phyloP scores from a whole-genome alignment of 148 eudicot species.

The Rhododendron mucronatum region DNA sequence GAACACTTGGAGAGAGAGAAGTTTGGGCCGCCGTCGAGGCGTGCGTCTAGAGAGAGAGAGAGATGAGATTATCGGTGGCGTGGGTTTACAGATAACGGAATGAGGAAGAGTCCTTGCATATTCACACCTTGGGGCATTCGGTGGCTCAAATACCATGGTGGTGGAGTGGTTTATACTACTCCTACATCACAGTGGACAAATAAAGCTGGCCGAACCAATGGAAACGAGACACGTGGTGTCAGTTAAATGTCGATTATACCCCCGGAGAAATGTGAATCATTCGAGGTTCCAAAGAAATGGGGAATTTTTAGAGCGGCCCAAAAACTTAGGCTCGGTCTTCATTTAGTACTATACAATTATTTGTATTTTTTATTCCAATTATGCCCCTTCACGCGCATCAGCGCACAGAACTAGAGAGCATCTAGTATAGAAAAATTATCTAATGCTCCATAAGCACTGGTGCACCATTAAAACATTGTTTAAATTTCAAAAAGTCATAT shows the following conservation, averaged over 20 bases:
- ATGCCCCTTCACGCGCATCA: no score
- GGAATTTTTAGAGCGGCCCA: no score
- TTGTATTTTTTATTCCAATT: no score
- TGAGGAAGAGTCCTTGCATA: not conserved
- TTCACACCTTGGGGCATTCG: not conserved
- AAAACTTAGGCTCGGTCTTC: no score
- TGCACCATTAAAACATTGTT: no score
- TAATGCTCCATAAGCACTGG: no score
- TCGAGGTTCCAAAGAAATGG: not conserved
- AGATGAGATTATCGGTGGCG: not conserved
- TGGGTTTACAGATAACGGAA: not conserved
- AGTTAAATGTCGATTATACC: not conserved
- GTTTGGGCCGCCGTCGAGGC: no score
- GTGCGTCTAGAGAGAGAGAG: not conserved
- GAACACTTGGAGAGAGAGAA: not conserved
- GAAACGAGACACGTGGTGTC: not conserved
- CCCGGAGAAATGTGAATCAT: no score
- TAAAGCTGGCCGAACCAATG: constrained; percentile 7
- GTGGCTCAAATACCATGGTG: not conserved
- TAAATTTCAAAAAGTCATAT: no score
- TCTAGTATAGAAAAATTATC: no score
- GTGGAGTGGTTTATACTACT: not conserved
- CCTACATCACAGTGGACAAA: not conserved
- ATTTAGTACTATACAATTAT: no score
- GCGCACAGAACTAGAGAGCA: no score